phyloP scores from a whole-genome alignment of 2,329 filamentous ascomycete genomes.

The Balansia obtecta region DNA sequence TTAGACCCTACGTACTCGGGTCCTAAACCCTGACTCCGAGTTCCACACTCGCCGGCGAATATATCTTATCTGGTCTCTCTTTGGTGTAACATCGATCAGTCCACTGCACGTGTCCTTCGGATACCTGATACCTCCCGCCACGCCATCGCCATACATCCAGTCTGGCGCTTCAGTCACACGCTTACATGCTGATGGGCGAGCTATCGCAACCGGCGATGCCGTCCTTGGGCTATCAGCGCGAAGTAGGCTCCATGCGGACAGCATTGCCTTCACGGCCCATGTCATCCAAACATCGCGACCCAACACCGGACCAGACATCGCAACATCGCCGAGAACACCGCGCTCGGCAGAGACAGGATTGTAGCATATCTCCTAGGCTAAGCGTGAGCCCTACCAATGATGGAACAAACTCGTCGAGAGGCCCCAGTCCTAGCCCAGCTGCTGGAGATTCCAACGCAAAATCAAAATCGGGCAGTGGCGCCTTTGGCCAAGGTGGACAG shows the following conservation, averaged over 20 bases:
- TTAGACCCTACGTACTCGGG: background rate
- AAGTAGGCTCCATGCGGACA: slow-evolving; percentile 20
- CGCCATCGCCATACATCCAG: background rate
- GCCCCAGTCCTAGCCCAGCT: slow-evolving; percentile 17
- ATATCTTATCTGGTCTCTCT: slow-evolving; percentile 6
- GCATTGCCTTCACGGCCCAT: slow-evolving; percentile 26
- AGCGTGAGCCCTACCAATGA: slow-evolving; percentile 15
- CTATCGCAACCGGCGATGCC: slow-evolving; percentile 13
- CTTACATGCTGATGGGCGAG: slow-evolving; percentile 20
- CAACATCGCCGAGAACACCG: slow-evolving; percentile 12
- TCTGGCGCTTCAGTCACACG: background rate
- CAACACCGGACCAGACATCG: slow-evolving; percentile 13
- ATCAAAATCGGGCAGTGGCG: slow-evolving; percentile 5
- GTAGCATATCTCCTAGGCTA: slow-evolving; percentile 15
- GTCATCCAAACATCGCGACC: slow-evolving; percentile 19
- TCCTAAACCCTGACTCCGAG: background rate
- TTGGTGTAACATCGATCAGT: background rate
- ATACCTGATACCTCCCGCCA: background rate
- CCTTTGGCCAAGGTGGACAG: slow-evolving; percentile 41
- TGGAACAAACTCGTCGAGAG: slow-evolving; percentile 12
- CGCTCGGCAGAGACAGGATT: slow-evolving; percentile 10
- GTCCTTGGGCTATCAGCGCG: slow-evolving; percentile 17
- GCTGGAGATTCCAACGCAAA: slow-evolving; percentile 9
- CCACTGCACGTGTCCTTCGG: background rate
- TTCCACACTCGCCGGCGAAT: background rate